Evolutionary conservation across 2,329 filamentous ascomycete species (phyloP), one percentile per base, ranked within the genome.

Genomic region (Penicillium sp.): DNA sequence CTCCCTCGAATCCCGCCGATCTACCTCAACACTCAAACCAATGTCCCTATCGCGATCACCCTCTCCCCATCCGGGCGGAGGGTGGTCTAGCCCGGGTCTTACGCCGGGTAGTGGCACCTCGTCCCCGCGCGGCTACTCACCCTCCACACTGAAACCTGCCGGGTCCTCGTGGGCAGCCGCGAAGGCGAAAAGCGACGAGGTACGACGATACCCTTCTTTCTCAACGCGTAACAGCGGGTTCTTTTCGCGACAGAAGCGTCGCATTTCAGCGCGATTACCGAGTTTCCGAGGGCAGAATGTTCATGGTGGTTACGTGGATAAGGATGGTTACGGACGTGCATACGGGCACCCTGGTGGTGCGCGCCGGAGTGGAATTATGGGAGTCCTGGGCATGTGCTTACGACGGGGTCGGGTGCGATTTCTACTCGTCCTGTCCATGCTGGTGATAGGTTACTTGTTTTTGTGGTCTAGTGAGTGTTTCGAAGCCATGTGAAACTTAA

Each of bases 31-130:
- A 31, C 23, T 18, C 80, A 73, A 74, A 78, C 53, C 55, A 31
- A 95, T 95, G 89, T 85, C 85, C 51, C 70, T 90, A 47, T 92
- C 88, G 51, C 80, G 87, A 67, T 93, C 86, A 59, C 86, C 89
- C 34, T 95, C 87, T 39, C 90, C 89, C 45, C 76, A 80, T 47
- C 83, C 80, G 45, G 84, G 84, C 55, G 87, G 86, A 59, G 88
- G 88, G 54, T 95, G 90, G 89, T 80, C 85, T 39, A 92, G 83
- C 66, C 87, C 84, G 39, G 85, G 82, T 48, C 74, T 86, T 59
- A 83, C 79, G 57, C 80, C 84, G 44, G 80, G 78, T 41, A 85
- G 82, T 61, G 82, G 82, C 45, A 75, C 77, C 50, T 78, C 79
- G 25, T 87, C 80, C 59, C 83, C 85, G 13, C 51, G 69, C 66